Evolutionary conservation across 225 moss, liverwort and hornwort genomes (phyloP), one percentile per base, ranked within the genome.

Genomic region (Ulota crispa): DNA sequence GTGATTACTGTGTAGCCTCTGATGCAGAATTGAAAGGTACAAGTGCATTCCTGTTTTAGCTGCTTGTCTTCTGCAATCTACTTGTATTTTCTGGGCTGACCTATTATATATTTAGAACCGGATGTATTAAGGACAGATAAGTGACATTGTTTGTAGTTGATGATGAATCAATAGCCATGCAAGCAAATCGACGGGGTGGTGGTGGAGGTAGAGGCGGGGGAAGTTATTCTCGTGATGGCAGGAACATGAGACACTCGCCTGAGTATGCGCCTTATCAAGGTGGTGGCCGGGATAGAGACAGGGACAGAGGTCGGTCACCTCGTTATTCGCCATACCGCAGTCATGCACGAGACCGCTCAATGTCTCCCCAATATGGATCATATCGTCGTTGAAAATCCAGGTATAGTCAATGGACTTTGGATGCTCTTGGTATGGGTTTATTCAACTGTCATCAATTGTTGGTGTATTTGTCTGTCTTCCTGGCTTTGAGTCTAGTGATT

Each of bases 321-420:
- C 92, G 96, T 6, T 96, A 96, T 68, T 96, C 96, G 3, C 96
- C 96, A 9, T 96, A 96, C 62, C 93, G 94, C 70, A 93, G 93
- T 71, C 95, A 95, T 80, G 94, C 87, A 59, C 94, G 94, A 13
- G 96, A 96, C 75, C 93, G 96, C 31, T 96, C 96, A 26, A 67
- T 83, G 10, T 96, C 96, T 47, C 96, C 96, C 14, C 96, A 92
- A 57, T 94, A 94, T 76, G 91, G 87, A 23, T 90, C 96, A 1
- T 94, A 96, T 80, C 92, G 96, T 53, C 94, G 93, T 32, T 96
- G 81, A 93, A 45, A 20, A 71, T 16, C 47, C 60, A 85, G 85
- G 81, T 76, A 72, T 64, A 23, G 21, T 55, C 24, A 4, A 24
- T 10, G 3, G 4, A 8, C 59, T 30, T 50, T 50, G 3, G 27